These are phyloP conservation scores for Garcia nutans DNA, from an alignment of 345 rosid genomes.

Conservation along the genomic window DNA sequence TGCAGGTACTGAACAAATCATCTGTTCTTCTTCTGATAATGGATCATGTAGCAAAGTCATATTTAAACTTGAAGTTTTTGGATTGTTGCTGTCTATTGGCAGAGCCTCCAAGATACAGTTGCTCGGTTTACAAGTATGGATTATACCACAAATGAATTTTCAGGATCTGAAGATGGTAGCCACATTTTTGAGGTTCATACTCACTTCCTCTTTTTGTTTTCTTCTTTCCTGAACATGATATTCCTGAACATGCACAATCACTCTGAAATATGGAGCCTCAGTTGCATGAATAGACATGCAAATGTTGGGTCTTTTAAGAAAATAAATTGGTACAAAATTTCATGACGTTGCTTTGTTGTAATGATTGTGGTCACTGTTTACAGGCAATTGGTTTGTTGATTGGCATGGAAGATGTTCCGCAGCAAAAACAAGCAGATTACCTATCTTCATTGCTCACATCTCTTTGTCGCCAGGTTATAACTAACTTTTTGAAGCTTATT, in stretches of 20 bases:
- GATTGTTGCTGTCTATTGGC: slow-evolving; percentile 23
- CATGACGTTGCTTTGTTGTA: background rate
- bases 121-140: slow-evolving; percentile 56
- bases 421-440: slow-evolving; percentile 84
- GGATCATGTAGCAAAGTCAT: background rate
- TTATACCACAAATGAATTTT: slow-evolving; percentile 42
- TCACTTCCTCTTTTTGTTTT: background rate
- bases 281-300: background rate
- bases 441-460: slow-evolving; percentile 84
- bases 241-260: background rate
- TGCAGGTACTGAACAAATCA: slow-evolving; percentile 54
- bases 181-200: slow-evolving; percentile 80
- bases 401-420: slow-evolving; percentile 84
- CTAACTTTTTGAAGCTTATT: background rate
- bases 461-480: slow-evolving; percentile 84
- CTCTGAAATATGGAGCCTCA: background rate
- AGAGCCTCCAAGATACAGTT: slow-evolving; percentile 86
- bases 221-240: background rate
- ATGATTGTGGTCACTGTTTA: slow-evolving; percentile 6
- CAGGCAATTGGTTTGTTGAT: slow-evolving; percentile 92
- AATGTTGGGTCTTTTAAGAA: background rate
- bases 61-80: slow-evolving; percentile 10
- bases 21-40: slow-evolving; percentile 2
- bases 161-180: slow-evolving; percentile 80
- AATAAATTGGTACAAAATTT: background rate